These are phyloP conservation scores for Paracamarosporium sp. DNA, from an alignment of 2,329 filamentous ascomycete species.

Conservation along the genomic window DNA sequence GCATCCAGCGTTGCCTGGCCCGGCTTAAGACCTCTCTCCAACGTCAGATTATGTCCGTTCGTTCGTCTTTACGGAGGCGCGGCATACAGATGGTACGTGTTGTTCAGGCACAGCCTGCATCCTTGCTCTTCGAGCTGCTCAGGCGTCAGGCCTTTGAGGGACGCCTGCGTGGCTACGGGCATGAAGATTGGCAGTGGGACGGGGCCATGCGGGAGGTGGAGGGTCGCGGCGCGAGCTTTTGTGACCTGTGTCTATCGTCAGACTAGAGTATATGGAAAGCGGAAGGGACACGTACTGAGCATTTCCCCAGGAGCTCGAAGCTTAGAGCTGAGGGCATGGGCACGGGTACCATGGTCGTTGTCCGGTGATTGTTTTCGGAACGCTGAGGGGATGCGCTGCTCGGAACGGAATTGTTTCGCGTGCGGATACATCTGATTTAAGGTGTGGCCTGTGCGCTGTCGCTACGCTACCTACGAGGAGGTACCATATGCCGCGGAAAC, in stretches of 20 bases:
- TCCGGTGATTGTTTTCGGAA: not conserved
- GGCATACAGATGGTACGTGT: conserved; percentile 84
- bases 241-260: conserved; percentile 71
- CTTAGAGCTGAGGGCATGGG: conserved; percentile 46
- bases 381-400: not conserved
- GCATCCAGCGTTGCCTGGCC: conserved; percentile 87
- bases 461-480: no score
- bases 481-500: no score
- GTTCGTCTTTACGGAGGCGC: not conserved
- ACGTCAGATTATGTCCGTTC: conserved; percentile 23
- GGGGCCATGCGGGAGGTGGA: conserved; percentile 88
- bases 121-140: conserved; percentile 89
- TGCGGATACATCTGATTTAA: not conserved
- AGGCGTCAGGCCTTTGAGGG: conserved; percentile 90
- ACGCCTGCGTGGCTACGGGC: conserved; percentile 97
- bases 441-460: not conserved
- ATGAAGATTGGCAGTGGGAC: conserved; percentile 95
- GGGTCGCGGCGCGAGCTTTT: conserved; percentile 85
- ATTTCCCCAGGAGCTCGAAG: conserved; percentile 48
- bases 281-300: conserved; percentile 34
- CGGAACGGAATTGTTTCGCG: not conserved
- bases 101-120: conserved; percentile 92
- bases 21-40: conserved; percentile 76
- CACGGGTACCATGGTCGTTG: conserved; percentile 34
- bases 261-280: not conserved